Conservation (phyloP, 2,329 filamentous ascomycete species). For the Ophiostoma tasmaniense region DNA sequence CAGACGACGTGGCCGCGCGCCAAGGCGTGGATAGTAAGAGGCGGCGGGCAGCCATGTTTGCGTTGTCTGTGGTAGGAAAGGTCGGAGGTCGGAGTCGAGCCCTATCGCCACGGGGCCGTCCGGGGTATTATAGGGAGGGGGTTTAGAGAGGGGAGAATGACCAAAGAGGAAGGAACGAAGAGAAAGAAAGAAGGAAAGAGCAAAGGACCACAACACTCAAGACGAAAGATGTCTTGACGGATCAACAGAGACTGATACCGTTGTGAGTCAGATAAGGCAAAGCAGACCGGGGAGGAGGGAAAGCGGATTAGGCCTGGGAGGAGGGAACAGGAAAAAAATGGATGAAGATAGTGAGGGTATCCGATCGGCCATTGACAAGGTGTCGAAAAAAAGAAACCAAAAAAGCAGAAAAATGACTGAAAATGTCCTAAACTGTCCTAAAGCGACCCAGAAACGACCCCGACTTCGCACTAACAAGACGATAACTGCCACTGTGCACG, state of each 20-base stretch:
- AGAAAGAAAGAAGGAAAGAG: not conserved
- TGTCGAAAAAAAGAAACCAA: constrained; percentile 7
- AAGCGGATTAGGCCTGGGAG: not conserved
- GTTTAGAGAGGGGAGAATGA: not conserved
- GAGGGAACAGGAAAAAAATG: constrained; percentile 4
- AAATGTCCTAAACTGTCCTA: not conserved
- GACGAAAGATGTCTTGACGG: not conserved
- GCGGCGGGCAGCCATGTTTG: constrained; percentile 18
- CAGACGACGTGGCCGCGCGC: constrained; percentile 23
- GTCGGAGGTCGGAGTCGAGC: not conserved
- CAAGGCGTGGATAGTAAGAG: constrained; percentile 21
- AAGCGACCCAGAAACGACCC: constrained; percentile 1
- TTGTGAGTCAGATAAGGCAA: constrained; percentile 10
- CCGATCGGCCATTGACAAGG: constrained; percentile 4
- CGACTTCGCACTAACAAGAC: constrained; percentile 12
- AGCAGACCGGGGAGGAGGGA: constrained; percentile 8
- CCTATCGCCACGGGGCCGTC: not conserved
- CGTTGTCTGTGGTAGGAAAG: not conserved
- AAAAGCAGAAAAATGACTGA: not conserved
- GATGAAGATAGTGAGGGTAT: constrained; percentile 3
- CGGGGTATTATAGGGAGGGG: constrained; percentile 7
- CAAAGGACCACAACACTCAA: not conserved
- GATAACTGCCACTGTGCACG: not conserved
- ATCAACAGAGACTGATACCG: constrained; percentile 2
- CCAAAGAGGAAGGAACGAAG: not conserved